Percentiles rank a stretch among this genome's conserved stretches.
phyloP scores from a whole-genome alignment of 1,284 basidiomycete genomes.

The Malassezia obtusa region DNA sequence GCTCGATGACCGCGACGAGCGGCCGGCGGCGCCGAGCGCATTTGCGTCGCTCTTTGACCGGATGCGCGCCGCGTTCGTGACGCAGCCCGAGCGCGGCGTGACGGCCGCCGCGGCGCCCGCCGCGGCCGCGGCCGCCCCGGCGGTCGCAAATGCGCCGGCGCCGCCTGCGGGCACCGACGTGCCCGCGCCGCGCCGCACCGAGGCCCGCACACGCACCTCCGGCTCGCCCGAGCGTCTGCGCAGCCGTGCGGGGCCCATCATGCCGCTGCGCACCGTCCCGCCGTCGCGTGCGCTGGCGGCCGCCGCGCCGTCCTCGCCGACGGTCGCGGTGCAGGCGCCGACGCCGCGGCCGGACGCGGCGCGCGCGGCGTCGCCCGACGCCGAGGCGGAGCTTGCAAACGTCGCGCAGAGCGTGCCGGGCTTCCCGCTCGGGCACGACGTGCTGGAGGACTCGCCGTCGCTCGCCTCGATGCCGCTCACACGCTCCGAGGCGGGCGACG shows the following conservation, averaged over 20 bases:
- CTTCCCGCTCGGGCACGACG: conserved; percentile 30
- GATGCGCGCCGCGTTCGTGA: conserved; percentile 31
- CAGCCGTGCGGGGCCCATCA: background rate
- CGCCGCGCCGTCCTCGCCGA: background rate
- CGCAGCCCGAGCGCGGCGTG: background rate
- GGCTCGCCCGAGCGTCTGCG: background rate
- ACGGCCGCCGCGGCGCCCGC: background rate
- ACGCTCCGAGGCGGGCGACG: conserved; percentile 27
- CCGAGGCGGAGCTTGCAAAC: background rate
- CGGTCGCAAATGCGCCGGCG: background rate
- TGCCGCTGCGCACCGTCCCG: background rate
- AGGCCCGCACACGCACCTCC: no score
- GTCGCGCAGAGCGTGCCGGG: background rate
- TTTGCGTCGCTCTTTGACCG: conserved; percentile 34
- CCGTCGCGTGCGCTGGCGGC: background rate
- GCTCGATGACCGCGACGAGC: conserved; percentile 30
- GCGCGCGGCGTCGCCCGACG: background rate
- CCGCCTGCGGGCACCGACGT: background rate
- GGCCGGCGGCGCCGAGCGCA: conserved; percentile 25
- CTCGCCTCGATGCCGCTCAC: conserved; percentile 26
- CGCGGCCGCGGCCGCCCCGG: background rate
- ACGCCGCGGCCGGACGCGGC: background rate
- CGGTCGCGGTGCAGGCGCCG: background rate
- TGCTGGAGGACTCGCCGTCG: conserved; percentile 38
- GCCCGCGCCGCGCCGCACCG: background rate